Evolutionary conservation across 2,329 filamentous ascomycete genomes (phyloP).

Genomic region (Xylaria sp.): DNA sequence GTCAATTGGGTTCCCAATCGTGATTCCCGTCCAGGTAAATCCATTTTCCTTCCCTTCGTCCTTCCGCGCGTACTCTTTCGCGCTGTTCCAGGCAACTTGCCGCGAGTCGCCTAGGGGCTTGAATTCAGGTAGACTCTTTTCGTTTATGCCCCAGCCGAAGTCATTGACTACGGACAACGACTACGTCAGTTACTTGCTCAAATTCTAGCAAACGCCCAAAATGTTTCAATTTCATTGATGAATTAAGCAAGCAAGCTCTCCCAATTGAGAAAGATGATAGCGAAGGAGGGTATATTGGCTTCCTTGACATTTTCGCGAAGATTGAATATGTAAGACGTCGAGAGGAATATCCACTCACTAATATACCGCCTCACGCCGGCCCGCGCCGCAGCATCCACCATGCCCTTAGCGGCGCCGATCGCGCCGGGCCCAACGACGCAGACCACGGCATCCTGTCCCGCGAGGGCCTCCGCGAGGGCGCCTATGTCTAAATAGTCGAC

Average conservation of each 20-base stretch:
- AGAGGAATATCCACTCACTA: constrained; percentile 16
- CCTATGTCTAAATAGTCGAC: constrained; percentile 38
- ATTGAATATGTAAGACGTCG: background rate
- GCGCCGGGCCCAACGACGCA: constrained; percentile 42
- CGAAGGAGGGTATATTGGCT: background rate
- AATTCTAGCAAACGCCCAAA: background rate
- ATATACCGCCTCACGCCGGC: constrained; percentile 48
- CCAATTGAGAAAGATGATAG: background rate
- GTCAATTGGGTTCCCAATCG: constrained; percentile 47
- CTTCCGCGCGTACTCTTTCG: constrained; percentile 35
- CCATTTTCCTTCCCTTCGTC: constrained; percentile 32
- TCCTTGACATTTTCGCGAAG: background rate
- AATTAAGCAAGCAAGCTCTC: background rate
- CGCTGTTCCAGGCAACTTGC: constrained; percentile 40
- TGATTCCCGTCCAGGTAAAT: constrained; percentile 48
- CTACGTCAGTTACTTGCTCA: background rate
- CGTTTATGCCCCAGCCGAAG: constrained; percentile 46
- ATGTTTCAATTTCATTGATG: background rate
- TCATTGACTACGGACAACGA: constrained; percentile 37
- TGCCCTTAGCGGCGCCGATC: constrained; percentile 34
- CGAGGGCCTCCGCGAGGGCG: constrained; percentile 38
- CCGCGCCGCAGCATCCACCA: constrained; percentile 46
- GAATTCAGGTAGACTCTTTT: constrained; percentile 43
- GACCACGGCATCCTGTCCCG: constrained; percentile 46
- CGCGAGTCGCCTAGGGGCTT: constrained; percentile 36